Conservation (phyloP, 371 early-diverging fungal genomes). For the Chytridium lagenaria region DNA sequence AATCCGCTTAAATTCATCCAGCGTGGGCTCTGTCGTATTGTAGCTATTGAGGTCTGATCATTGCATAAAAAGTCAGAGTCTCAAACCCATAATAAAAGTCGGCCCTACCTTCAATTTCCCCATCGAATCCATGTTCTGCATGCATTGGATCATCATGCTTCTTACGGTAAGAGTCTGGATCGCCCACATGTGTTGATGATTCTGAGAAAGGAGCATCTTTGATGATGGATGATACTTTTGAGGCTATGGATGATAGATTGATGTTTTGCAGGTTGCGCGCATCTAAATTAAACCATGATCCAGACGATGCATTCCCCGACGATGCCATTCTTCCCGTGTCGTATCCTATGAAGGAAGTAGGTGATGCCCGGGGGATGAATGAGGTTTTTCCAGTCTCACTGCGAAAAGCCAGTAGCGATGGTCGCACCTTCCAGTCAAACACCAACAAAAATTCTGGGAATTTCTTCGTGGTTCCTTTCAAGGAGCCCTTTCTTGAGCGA, state of each 20-base stretch:
- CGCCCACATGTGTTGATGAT: conserved; percentile 1
- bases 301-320: not conserved
- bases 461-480: too few species aligned
- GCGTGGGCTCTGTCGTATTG: not conserved
- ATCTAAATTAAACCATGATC: conserved; percentile 2
- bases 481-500: too few species aligned
- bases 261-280: conserved; percentile 18
- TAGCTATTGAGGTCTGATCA: conserved; percentile 6
- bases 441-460: too few species aligned
- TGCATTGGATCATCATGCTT: conserved; percentile 9
- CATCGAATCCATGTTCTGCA: not conserved
- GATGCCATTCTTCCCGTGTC: not conserved
- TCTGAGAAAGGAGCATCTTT: conserved; percentile 11
- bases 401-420: too few species aligned
- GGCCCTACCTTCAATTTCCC: conserved; percentile 11
- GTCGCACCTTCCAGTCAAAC: too few species aligned
- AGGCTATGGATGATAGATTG: conserved; percentile 19
- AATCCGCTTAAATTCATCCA: conserved; percentile 2
- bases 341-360: too few species aligned
- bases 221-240: conserved; percentile 11
- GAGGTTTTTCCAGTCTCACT: too few species aligned
- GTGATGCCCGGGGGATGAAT: too few species aligned
- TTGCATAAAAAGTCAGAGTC: too few species aligned
- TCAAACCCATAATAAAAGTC: not conserved
- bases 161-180: conserved; percentile 4